Conservation (phyloP, 139 green algal species). For the Chlamydomonas sp. region DNA sequence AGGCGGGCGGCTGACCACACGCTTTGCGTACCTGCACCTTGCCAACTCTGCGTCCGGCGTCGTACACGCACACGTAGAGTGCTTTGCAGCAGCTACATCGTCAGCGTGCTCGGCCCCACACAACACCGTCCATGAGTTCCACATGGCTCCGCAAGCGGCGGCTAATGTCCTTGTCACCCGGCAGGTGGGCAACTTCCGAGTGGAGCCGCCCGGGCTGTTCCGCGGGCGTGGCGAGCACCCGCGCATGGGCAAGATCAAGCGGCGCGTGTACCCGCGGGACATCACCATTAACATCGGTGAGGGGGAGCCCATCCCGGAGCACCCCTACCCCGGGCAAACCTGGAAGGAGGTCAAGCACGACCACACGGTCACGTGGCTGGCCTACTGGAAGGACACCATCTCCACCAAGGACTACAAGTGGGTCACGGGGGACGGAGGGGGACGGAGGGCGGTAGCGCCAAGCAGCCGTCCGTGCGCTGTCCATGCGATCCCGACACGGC, state of each 20-base stretch:
- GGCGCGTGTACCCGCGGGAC: constrained; percentile 94
- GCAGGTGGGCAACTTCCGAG: constrained; percentile 98
- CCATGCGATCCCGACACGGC: no score
- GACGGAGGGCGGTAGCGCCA: no score
- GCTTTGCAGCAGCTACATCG: background rate
- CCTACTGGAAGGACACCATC: constrained; percentile 97
- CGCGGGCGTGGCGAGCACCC: constrained; percentile 97
- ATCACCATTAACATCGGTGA: constrained; percentile 98
- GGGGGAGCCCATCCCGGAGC: constrained; percentile 79
- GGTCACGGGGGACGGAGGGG: background rate
- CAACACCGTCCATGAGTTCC: no score
- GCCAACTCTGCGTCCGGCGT: no score
- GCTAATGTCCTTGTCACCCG: background rate
- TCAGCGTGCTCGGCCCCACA: background rate
- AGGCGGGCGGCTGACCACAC: no score
- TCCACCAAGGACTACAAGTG: constrained; percentile 85
- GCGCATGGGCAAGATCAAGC: constrained; percentile 98
- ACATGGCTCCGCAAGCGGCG: background rate
- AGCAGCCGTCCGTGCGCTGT: no score
- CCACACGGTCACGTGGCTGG: constrained; percentile 97
- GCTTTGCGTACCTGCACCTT: no score
- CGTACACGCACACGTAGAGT: background rate
- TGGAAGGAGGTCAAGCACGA: constrained; percentile 87
- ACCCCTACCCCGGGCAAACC: constrained; percentile 85
- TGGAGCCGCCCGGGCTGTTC: constrained; percentile 98